Conservation (phyloP, 768 basidiomycete species). For the Paxillus ammoniavirescens region DNA sequence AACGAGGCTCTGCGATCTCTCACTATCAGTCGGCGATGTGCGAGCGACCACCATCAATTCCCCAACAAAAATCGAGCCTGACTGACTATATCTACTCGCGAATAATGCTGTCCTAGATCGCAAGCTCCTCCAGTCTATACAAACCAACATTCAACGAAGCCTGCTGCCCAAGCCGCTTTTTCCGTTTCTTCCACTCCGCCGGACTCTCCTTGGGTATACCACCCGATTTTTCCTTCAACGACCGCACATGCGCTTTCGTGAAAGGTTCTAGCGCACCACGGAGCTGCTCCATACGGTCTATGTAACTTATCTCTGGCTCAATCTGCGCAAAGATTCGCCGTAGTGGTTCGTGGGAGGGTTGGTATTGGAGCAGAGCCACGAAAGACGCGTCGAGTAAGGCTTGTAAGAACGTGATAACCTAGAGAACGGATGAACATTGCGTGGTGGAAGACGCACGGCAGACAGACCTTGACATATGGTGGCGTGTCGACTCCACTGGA, state of each 20-base stretch:
- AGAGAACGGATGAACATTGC: constrained; percentile 34
- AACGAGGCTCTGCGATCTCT: no score
- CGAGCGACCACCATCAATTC: no score
- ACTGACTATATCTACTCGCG: no score
- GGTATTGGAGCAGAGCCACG: constrained; percentile 61
- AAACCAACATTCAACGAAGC: constrained; percentile 54
- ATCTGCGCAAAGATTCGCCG: constrained; percentile 48
- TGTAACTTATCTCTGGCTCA: constrained; percentile 51
- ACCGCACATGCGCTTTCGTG: constrained; percentile 49
- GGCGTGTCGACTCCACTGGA: constrained; percentile 15
- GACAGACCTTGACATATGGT: constrained; percentile 37
- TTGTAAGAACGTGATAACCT: constrained; percentile 64
- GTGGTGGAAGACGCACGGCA: constrained; percentile 31
- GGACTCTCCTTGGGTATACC: constrained; percentile 30
- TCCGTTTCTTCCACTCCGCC: constrained; percentile 52
- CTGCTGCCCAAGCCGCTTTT: constrained; percentile 52
- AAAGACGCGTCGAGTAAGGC: constrained; percentile 71
- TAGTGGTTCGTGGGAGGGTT: constrained; percentile 56
- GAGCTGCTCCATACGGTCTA: constrained; percentile 52
- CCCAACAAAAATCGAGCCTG: not conserved
- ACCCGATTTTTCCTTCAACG: constrained; percentile 41
- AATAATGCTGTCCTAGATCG: constrained; percentile 36
- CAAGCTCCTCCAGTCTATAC: constrained; percentile 73
- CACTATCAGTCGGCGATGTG: no score
- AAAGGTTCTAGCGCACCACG: constrained; percentile 66